phyloP scores from a whole-genome alignment of 768 basidiomycete genomes.

The Lactarius hengduanensis region DNA sequence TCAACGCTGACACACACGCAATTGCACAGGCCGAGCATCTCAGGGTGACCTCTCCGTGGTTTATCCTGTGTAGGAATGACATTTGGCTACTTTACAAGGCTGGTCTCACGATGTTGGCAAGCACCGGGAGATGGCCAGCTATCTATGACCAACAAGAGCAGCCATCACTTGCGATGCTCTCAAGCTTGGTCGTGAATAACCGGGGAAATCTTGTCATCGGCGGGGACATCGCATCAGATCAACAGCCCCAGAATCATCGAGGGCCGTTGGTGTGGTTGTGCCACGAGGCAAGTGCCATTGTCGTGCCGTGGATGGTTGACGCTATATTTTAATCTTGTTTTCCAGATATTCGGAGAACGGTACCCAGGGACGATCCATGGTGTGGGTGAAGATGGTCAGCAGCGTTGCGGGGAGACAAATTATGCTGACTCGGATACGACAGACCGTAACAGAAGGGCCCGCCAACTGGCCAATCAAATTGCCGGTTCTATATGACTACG shows the following conservation, averaged over 20 bases:
- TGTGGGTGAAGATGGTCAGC: slow-evolving; percentile 17
- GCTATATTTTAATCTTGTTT: too few species aligned
- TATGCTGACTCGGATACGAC: background rate
- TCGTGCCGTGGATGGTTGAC: background rate
- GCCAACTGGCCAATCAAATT: slow-evolving; percentile 18
- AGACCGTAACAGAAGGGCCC: slow-evolving; percentile 19
- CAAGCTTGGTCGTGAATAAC: slow-evolving; percentile 20
- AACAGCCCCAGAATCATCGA: slow-evolving; percentile 14
- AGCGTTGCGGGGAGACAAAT: background rate
- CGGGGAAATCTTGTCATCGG: slow-evolving; percentile 22
- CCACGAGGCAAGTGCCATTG: slow-evolving; percentile 10
- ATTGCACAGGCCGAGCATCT: slow-evolving; percentile 11
- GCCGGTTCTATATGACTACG: slow-evolving; percentile 11
- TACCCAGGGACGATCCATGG: slow-evolving; percentile 18
- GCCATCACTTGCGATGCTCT: slow-evolving; percentile 20
- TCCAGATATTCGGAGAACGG: slow-evolving; percentile 17
- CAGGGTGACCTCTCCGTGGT: background rate
- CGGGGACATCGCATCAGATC: slow-evolving; percentile 11
- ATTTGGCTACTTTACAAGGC: background rate
- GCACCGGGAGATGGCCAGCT: slow-evolving; percentile 10
- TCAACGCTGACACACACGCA: background rate
- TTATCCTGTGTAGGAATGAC: background rate
- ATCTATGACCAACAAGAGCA: slow-evolving; percentile 9
- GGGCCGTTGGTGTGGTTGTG: slow-evolving; percentile 21
- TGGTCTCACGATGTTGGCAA: slow-evolving; percentile 16